These are phyloP conservation scores for Penicillium coprophilum DNA, from an alignment of 495 filamentous ascomycete species.

Conservation along the genomic window DNA sequence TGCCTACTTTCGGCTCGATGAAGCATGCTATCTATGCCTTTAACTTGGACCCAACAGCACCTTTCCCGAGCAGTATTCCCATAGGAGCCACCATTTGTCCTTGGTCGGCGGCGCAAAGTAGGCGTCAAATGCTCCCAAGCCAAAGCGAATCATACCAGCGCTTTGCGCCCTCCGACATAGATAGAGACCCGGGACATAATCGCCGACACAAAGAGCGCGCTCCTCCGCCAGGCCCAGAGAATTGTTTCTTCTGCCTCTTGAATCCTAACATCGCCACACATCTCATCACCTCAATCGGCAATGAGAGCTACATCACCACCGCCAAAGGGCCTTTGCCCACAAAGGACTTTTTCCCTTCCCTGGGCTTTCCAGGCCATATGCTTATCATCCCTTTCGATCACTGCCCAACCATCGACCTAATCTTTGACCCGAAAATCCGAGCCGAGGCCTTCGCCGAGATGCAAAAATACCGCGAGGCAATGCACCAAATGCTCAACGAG, in stretches of 20 bases:
- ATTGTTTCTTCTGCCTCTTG: conserved; percentile 93
- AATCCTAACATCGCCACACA: conserved; percentile 80
- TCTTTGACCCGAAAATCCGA: conserved; percentile 56
- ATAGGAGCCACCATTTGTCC: conserved; percentile 70
- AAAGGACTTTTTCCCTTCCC: conserved; percentile 59
- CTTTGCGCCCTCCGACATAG: conserved; percentile 50
- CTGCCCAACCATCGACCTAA: conserved; percentile 61
- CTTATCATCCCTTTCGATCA: conserved; percentile 89
- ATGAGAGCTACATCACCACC: conserved; percentile 81
- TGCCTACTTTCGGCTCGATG: conserved; percentile 71
- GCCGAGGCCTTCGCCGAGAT: conserved; percentile 69
- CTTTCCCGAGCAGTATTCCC: conserved; percentile 57
- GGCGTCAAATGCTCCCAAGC: conserved; percentile 57
- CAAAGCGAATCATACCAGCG: conserved; percentile 58
- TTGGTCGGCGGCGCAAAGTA: conserved; percentile 52
- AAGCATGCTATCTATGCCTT: conserved; percentile 93
- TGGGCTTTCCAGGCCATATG: conserved; percentile 81
- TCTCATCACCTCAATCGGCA: conserved; percentile 83
- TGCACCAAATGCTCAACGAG: conserved; percentile 67
- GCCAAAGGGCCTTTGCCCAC: conserved; percentile 87
- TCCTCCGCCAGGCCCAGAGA: conserved; percentile 67
- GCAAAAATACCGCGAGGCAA: conserved; percentile 66
- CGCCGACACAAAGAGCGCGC: conserved; percentile 54
- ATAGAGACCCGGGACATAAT: conserved; percentile 18
- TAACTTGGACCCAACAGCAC: conserved; percentile 62